phyloP scores from a whole-genome alignment of 495 filamentous ascomycete species.

The Penicillium daleae region DNA sequence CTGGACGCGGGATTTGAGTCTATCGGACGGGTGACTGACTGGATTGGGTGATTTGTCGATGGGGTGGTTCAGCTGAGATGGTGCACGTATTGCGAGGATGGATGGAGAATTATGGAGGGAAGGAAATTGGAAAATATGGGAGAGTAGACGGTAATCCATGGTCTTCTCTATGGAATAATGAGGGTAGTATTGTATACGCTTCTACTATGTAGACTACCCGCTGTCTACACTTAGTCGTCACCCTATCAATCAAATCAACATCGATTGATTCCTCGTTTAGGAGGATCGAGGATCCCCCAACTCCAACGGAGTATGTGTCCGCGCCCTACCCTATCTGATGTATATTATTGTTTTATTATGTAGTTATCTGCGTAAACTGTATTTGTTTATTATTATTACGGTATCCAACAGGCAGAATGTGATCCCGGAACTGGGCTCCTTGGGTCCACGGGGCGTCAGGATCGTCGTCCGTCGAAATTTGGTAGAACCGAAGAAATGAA shows the following conservation, averaged over 20 bases:
- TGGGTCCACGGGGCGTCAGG: slow-evolving; percentile 7
- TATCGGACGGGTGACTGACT: background rate
- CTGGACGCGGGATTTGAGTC: slow-evolving; percentile 3
- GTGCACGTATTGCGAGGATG: background rate
- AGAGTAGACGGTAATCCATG: background rate
- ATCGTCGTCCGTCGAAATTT: slow-evolving; percentile 7
- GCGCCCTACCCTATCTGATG: background rate
- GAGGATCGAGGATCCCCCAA: background rate
- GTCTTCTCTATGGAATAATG: too few species aligned
- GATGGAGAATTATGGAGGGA: background rate
- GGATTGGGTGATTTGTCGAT: background rate
- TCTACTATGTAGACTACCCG: too few species aligned
- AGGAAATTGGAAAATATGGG: background rate
- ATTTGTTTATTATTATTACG: background rate
- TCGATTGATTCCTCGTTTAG: background rate
- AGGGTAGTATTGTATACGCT: too few species aligned
- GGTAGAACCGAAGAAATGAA: background rate
- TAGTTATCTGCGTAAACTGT: too few species aligned
- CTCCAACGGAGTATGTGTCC: background rate
- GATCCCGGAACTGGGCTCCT: background rate
- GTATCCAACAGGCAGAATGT: slow-evolving; percentile 2
- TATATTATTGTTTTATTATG: background rate
- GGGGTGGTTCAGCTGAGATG: background rate
- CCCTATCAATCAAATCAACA: background rate
- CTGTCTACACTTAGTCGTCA: background rate